These are phyloP conservation scores for Aegilops tauschii DNA, from an alignment of 176 grass and related monocot genomes.

Conservation along the genomic window DNA sequence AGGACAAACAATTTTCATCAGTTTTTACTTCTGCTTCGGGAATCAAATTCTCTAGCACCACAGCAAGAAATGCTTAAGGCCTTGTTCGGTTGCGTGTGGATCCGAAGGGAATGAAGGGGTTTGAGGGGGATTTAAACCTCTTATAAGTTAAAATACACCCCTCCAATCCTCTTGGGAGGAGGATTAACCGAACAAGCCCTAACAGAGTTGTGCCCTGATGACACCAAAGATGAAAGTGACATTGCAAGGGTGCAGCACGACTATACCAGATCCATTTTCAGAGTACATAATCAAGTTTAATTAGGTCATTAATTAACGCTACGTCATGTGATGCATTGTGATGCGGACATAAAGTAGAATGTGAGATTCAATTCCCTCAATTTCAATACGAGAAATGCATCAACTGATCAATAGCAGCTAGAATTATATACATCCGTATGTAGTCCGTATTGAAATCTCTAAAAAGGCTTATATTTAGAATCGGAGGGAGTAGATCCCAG, in stretches of 20 bases:
- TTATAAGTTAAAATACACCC: too few species aligned
- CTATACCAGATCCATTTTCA: background rate
- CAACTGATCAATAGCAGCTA: constrained; percentile 55
- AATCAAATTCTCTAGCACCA: background rate
- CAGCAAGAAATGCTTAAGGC: background rate
- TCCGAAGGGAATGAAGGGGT: too few species aligned
- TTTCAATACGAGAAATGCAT: constrained; percentile 82
- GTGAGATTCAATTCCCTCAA: constrained; percentile 53
- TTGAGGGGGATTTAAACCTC: too few species aligned
- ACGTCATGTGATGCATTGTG: background rate
- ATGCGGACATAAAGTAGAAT: background rate
- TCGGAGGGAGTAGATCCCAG: constrained; percentile 20
- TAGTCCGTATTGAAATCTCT: too few species aligned
- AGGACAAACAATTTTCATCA: background rate
- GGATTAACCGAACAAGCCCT: too few species aligned
- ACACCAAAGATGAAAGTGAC: background rate
- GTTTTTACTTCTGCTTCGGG: background rate
- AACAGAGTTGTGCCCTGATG: background rate
- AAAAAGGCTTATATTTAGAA: too few species aligned
- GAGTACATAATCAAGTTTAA: background rate
- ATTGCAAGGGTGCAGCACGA: background rate
- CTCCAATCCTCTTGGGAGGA: too few species aligned
- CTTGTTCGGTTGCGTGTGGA: too few species aligned
- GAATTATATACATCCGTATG: background rate
- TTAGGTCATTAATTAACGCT: background rate